Evolutionary conservation across 208 protist species (phyloP).

Genomic region (Acanthamoeba healyi): DNA sequence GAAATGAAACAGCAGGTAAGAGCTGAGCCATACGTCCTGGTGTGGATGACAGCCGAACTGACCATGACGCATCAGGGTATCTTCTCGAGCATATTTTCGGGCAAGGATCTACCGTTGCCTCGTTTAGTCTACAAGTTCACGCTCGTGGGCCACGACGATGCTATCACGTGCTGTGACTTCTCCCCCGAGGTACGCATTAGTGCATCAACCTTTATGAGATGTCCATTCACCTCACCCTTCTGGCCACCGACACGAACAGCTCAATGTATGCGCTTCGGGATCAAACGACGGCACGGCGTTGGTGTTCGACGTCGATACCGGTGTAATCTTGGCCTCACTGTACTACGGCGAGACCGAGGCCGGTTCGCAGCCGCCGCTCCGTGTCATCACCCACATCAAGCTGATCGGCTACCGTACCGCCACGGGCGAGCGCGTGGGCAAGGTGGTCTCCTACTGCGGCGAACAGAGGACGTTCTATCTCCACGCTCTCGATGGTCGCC

Average conservation of each 20-base stretch:
- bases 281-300: constrained; percentile 55
- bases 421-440: constrained; percentile 42
- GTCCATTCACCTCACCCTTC: not conserved
- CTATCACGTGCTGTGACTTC: constrained; percentile 58
- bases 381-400: constrained; percentile 65
- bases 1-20: constrained; percentile 22
- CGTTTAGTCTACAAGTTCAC: constrained; percentile 69
- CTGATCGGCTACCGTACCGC: constrained; percentile 30
- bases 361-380: not conserved
- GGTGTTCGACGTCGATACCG: constrained; percentile 40
- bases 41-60: not conserved
- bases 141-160: constrained; percentile 61
- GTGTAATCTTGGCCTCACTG: constrained; percentile 29
- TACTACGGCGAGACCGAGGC: not conserved
- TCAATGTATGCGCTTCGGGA: constrained; percentile 17
- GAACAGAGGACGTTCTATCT: constrained; percentile 39
- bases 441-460: constrained; percentile 68
- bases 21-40: not conserved
- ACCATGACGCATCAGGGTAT: not conserved
- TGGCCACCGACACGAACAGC: not conserved
- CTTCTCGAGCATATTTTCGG: constrained; percentile 65
- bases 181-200: not conserved
- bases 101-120: constrained; percentile 1
- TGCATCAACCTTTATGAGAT: not conserved
- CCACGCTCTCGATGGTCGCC: constrained; percentile 48